Conservation (phyloP, 2,329 filamentous ascomycete genomes). For the Hymenotorrendiella dingleyae region DNA sequence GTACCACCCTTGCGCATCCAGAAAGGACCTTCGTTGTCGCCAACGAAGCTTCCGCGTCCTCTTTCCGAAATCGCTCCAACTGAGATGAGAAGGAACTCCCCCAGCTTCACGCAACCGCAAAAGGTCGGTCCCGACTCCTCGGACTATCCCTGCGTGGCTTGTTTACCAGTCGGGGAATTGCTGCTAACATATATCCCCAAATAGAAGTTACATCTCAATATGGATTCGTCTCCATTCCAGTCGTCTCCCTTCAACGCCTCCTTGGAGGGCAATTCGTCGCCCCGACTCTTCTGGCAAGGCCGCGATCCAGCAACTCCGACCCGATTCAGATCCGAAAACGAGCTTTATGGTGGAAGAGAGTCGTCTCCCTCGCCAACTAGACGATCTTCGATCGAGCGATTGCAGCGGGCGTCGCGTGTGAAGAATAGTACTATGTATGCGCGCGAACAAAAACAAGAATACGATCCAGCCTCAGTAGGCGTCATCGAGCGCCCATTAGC, state of each 20-base stretch:
- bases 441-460: constrained; percentile 85
- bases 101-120: constrained; percentile 72
- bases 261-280: constrained; percentile 58
- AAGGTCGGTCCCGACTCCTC: constrained; percentile 62
- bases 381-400: constrained; percentile 87
- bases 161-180: constrained; percentile 24
- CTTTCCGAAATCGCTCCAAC: constrained; percentile 85
- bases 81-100: constrained; percentile 84
- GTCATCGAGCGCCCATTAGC: constrained; percentile 78
- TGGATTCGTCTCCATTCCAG: constrained; percentile 78
- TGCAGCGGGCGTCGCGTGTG: constrained; percentile 90
- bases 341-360: constrained; percentile 48
- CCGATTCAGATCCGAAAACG: constrained; percentile 65
- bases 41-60: constrained; percentile 64
- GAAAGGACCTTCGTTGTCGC: constrained; percentile 57
- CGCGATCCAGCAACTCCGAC: constrained; percentile 62
- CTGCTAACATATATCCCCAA: too few relatives aligned
- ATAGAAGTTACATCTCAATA: constrained; percentile 62
- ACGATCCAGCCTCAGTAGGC: constrained; percentile 74
- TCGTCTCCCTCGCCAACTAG: constrained; percentile 62
- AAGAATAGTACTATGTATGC: constrained; percentile 98
- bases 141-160: too few relatives aligned
- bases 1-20: constrained; percentile 75
- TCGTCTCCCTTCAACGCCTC: constrained; percentile 63
- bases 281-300: constrained; percentile 85